These are phyloP conservation scores for Aspergillus sp. DNA, from an alignment of 2,329 filamentous ascomycete species.

Conservation along the genomic window DNA sequence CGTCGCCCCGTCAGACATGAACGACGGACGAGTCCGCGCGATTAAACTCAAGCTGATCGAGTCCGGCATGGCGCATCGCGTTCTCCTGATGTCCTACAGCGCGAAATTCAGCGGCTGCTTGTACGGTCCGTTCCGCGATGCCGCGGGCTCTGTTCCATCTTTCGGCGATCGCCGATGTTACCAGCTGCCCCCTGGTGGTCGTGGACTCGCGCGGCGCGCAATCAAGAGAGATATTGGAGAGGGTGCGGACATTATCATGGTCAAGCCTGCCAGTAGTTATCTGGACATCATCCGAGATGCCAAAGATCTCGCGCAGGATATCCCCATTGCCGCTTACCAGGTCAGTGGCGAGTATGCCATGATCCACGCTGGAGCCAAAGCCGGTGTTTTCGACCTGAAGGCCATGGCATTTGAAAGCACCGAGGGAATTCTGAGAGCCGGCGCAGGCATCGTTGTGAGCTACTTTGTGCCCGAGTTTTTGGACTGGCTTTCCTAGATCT, in stretches of 20 bases:
- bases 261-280: conserved; percentile 94
- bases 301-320: conserved; percentile 86
- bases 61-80: conserved; percentile 84
- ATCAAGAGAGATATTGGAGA: conserved; percentile 88
- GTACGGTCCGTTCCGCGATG: conserved; percentile 96
- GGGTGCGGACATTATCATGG: conserved; percentile 98
- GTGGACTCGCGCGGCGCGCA: conserved; percentile 85
- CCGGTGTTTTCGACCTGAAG: conserved; percentile 93
- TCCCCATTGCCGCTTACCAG: conserved; percentile 94
- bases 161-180: conserved; percentile 97
- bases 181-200: conserved; percentile 88
- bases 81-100: conserved; percentile 94
- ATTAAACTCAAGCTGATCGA: conserved; percentile 99
- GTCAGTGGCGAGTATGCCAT: conserved; percentile 97
- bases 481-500: conserved; percentile 52
- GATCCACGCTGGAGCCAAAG: conserved; percentile 94
- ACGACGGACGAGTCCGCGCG: conserved; percentile 92
- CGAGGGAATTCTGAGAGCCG: conserved; percentile 87
- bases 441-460: conserved; percentile 86
- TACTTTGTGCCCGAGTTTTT: conserved; percentile 86
- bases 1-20: conserved; percentile 97
- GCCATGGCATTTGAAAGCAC: conserved; percentile 93
- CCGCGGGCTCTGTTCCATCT: conserved; percentile 82
- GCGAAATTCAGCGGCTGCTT: conserved; percentile 96
- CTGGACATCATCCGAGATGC: conserved; percentile 97